Conservation (phyloP, 2,329 filamentous ascomycete species). For the Botrytis paeoniae region DNA sequence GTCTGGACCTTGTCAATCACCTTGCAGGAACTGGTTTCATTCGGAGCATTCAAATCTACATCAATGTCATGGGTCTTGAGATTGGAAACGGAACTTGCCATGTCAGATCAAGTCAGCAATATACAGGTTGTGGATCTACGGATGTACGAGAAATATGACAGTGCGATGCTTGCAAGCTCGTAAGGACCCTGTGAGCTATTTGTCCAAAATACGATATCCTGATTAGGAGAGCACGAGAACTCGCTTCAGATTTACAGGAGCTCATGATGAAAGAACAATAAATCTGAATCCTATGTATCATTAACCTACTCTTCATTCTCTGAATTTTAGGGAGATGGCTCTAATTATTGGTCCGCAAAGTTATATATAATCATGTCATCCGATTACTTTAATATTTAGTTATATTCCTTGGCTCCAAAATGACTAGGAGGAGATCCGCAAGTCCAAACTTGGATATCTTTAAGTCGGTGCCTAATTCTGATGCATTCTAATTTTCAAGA, state of each 20-base stretch:
- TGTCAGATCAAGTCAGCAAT: conserved; percentile 3
- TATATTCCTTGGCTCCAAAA: neutral
- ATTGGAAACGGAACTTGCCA: neutral
- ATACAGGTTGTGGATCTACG: neutral
- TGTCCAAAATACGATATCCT: neutral
- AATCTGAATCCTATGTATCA: neutral
- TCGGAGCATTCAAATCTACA: neutral
- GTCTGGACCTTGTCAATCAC: neutral
- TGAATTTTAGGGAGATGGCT: neutral
- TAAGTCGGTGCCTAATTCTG: neutral
- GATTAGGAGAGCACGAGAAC: neutral
- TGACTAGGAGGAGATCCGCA: neutral
- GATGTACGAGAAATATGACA: neutral
- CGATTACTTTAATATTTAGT: neutral
- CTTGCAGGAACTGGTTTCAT: neutral
- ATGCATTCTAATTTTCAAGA: neutral
- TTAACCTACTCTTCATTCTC: neutral
- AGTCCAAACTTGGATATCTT: neutral
- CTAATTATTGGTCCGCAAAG: neutral
- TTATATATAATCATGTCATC: neutral
- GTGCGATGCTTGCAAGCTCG: neutral
- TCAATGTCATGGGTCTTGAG: neutral
- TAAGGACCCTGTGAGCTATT: neutral
- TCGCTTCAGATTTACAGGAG: neutral
- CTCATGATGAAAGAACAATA: neutral